These are phyloP conservation scores for Tulasnella sp. DNA, from an alignment of 768 basidiomycete genomes.

Conservation along the genomic window DNA sequence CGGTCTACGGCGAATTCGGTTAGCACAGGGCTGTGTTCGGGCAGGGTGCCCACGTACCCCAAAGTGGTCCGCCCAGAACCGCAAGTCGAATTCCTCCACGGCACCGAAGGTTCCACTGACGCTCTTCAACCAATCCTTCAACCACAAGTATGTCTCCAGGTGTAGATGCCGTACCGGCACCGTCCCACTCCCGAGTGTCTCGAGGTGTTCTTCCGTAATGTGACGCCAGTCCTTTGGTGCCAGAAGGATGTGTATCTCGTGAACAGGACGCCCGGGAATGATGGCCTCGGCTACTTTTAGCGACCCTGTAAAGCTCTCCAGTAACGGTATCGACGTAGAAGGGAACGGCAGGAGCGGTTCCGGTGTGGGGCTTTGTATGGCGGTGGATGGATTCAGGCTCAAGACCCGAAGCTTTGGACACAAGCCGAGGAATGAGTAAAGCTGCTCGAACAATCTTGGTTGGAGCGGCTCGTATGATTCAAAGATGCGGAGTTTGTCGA, in stretches of 20 bases:
- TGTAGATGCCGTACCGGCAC: not conserved
- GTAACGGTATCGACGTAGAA: not conserved
- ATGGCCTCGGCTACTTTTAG: not conserved
- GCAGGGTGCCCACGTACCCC: not conserved
- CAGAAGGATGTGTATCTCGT: not conserved
- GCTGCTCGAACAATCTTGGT: not conserved
- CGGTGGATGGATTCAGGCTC: not conserved
- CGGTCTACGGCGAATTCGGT: not conserved
- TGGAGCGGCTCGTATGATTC: not conserved
- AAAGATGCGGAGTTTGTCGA: constrained; percentile 3
- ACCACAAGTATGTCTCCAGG: not conserved
- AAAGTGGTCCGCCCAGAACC: not conserved
- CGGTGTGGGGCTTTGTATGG: not conserved
- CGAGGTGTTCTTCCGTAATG: not conserved
- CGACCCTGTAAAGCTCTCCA: not conserved
- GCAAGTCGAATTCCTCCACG: not conserved
- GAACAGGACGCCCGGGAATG: not conserved
- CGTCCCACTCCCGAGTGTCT: not conserved
- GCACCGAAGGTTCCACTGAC: not conserved
- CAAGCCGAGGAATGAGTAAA: not conserved
- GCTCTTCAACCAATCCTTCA: not conserved
- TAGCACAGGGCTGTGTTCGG: not conserved
- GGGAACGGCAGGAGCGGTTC: not conserved
- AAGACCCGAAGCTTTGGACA: not conserved
- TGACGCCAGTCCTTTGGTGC: not conserved